These are phyloP conservation scores for Fulvia fulva DNA, from an alignment of 2,329 filamentous ascomycete genomes.

Conservation along the genomic window DNA sequence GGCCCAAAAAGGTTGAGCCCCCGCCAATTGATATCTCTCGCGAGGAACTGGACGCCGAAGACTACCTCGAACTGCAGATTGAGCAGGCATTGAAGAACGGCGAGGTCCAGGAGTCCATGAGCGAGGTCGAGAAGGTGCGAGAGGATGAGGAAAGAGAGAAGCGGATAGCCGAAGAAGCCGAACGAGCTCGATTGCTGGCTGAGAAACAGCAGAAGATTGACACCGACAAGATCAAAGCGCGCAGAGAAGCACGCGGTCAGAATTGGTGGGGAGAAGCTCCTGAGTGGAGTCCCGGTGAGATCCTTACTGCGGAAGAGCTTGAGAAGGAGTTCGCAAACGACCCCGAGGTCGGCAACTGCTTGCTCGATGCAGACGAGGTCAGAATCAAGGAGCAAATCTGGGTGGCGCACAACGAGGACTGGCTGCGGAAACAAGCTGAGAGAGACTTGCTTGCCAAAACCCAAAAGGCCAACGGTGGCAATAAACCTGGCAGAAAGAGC, in stretches of 20 bases:
- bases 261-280: slow-evolving; percentile 60
- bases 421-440: slow-evolving; percentile 79
- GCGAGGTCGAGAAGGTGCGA: slow-evolving; percentile 26
- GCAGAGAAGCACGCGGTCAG: slow-evolving; percentile 47
- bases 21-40: slow-evolving; percentile 35
- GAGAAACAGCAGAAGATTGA: slow-evolving; percentile 28
- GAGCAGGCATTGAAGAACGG: slow-evolving; percentile 32
- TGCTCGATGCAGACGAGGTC: slow-evolving; percentile 69
- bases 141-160: slow-evolving; percentile 25
- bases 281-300: slow-evolving; percentile 19
- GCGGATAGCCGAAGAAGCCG: slow-evolving; percentile 9
- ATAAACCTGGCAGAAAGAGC: slow-evolving; percentile 20
- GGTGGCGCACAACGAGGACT: slow-evolving; percentile 93
- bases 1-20: slow-evolving; percentile 27
- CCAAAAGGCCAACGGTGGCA: slow-evolving; percentile 48
- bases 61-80: slow-evolving; percentile 45
- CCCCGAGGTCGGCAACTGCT: slow-evolving; percentile 76
- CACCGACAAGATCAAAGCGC: slow-evolving; percentile 48
- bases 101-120: slow-evolving; percentile 27
- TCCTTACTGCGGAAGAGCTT: slow-evolving; percentile 27
- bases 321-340: slow-evolving; percentile 81
- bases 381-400: slow-evolving; percentile 86
- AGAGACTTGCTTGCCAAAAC: slow-evolving; percentile 73
- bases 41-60: slow-evolving; percentile 47
- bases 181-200: slow-evolving; percentile 27